Evolutionary conservation across 73 alveolate genomes (phyloP), one percentile per base, ranked within the genome.

Genomic region (Blepharisma stoltei): DNA sequence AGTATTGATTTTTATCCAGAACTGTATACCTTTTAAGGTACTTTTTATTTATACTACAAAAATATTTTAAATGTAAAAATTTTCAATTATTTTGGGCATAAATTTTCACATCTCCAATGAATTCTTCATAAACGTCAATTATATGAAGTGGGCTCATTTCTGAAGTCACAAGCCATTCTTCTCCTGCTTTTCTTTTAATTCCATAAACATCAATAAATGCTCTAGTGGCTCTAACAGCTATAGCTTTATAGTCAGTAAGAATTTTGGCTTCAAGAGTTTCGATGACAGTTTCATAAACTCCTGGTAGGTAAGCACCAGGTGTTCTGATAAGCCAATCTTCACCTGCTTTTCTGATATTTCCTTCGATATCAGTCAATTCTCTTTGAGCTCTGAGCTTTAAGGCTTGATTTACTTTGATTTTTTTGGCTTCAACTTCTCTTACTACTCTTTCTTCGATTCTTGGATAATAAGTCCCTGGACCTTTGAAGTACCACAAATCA

Each of bases 391-490:
- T 65, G 38, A 88, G 82, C 37, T 70, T 71, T 14, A 88, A 48
- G 21, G 95, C 95, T 77, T 88, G 83, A 52, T 82, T 88, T 18
- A 73, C 55, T 18, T 67, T 71, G 11, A 88, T 82, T 4, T 76
- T 55, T n/a, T 41, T 54, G 23, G 93, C 87, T 8, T 54, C 38
- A 18, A 89, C 38, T 20, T 54, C 48, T 1, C 82, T 47, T 38
- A 78, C 82, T 20, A 91, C 68, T 70, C 68, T 78, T 44, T 88
- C 92, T 66, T 91, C 97, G 0, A 91, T 85, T 85, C 92, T 84
- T 9, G 97, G 97, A 46, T 77, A 81, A 87, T 84, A 88, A 8
- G 93, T 82, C 53, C 71, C 81, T 6, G 97, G 97, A 5, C 97
- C 97, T 18, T 23, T 48, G 76, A 80, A 82, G 21, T 88, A 84